Evolutionary conservation across 805 yeast species (phyloP).

Genomic region (Candida argentea): DNA sequence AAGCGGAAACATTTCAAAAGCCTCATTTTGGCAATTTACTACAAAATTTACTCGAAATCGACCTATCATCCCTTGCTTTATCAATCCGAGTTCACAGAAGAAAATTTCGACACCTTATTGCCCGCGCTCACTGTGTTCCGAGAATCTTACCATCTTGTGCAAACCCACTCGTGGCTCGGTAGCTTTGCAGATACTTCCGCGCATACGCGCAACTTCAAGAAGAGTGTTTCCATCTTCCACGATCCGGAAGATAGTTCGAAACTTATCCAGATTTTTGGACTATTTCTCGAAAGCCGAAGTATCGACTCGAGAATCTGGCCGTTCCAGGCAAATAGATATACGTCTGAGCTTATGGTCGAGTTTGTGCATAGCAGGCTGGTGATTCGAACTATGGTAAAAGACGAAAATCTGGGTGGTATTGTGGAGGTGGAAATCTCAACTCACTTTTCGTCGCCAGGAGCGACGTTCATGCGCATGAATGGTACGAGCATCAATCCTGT

Average conservation of each 20-base stretch:
- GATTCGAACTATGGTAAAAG: slow-evolving; percentile 1
- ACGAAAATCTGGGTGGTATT: slow-evolving; percentile 2
- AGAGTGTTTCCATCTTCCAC: too few species aligned
- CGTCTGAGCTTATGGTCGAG: slow-evolving; percentile 6
- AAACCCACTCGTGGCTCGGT: slow-evolving; percentile 12
- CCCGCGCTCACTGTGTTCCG: slow-evolving; percentile 29
- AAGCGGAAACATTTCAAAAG: slow-evolving; percentile 22
- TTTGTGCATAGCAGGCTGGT: slow-evolving; percentile 4
- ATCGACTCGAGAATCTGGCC: slow-evolving; percentile 11
- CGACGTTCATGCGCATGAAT: slow-evolving; percentile 14
- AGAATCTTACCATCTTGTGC: slow-evolving; percentile 22
- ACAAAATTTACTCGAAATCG: slow-evolving; percentile 20
- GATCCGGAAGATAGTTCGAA: too few species aligned
- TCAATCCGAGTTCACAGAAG: slow-evolving; percentile 25
- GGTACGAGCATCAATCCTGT: slow-evolving; percentile 12
- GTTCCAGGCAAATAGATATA: slow-evolving; percentile 8
- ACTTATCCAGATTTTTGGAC: too few species aligned
- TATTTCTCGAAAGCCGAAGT: too few species aligned
- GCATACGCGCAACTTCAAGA: too few species aligned
- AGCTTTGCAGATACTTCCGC: slow-evolving; percentile 9
- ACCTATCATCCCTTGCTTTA: slow-evolving; percentile 21
- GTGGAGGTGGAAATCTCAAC: neutral
- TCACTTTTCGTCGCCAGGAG: slow-evolving; percentile 8
- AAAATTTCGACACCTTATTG: slow-evolving; percentile 28
- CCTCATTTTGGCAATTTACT: slow-evolving; percentile 23